phyloP scores from a whole-genome alignment of 2,329 filamentous ascomycete genomes.

The Nothopassalora personata region DNA sequence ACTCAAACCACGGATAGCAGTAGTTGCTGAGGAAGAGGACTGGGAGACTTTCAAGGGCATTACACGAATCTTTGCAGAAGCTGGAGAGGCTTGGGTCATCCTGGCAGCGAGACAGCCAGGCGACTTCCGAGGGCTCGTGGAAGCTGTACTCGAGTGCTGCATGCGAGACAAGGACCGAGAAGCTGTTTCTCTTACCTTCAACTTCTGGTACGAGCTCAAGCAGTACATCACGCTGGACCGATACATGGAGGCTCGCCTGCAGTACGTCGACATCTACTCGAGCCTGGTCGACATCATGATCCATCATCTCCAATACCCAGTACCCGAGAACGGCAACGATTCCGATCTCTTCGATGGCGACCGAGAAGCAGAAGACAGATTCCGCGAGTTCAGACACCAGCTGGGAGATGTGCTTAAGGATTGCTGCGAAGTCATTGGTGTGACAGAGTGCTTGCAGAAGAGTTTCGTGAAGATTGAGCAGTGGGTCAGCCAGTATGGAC shows the following conservation, averaged over 20 bases:
- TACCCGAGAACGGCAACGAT: slow-evolving; percentile 61
- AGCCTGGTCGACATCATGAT: slow-evolving; percentile 91
- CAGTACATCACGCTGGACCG: slow-evolving; percentile 88
- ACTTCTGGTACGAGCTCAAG: slow-evolving; percentile 98
- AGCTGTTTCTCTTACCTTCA: slow-evolving; percentile 88
- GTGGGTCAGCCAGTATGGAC: slow-evolving; percentile 80
- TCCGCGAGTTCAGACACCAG: slow-evolving; percentile 89
- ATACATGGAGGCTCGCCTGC: slow-evolving; percentile 74
- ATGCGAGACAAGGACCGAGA: slow-evolving; percentile 82
- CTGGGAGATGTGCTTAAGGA: slow-evolving; percentile 99
- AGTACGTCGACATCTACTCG: slow-evolving; percentile 76
- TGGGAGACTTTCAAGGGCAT: slow-evolving; percentile 79
- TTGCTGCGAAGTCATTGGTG: slow-evolving; percentile 91
- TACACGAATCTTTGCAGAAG: slow-evolving; percentile 85
- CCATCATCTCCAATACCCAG: slow-evolving; percentile 80
- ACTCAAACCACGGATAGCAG: slow-evolving; percentile 69
- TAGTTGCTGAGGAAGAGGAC: slow-evolving; percentile 74
- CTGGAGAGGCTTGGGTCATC: slow-evolving; percentile 90
- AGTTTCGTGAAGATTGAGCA: slow-evolving; percentile 77
- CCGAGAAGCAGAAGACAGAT: slow-evolving; percentile 91
- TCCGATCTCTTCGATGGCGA: slow-evolving; percentile 91
- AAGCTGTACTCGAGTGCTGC: slow-evolving; percentile 87
- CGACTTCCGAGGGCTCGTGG: slow-evolving; percentile 79
- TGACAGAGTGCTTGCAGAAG: slow-evolving; percentile 84
- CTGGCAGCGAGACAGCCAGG: slow-evolving; percentile 77